A percentile compares a stretch with the other conserved stretches of the same genome.
These are phyloP conservation scores for Rauvolfia tetraphylla DNA, from an alignment of 257 asterid genomes.

Conservation along the genomic window DNA sequence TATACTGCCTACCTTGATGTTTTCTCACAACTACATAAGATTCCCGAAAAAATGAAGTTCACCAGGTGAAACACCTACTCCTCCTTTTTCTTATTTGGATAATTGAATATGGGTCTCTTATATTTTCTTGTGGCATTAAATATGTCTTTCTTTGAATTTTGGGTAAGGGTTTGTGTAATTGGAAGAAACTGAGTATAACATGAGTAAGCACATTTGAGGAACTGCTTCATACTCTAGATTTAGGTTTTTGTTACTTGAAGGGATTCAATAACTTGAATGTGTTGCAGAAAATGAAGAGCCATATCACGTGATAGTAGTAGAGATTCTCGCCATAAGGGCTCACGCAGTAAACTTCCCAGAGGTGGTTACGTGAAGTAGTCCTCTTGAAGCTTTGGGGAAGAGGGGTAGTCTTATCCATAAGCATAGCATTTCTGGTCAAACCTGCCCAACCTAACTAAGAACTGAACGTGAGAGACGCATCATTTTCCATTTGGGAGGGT, in stretches of 20 bases:
- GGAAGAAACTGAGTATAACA: neutral
- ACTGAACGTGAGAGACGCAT: too few species aligned
- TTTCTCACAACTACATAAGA: conserved; percentile 57
- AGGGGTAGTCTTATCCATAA: neutral
- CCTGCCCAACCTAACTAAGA: too few species aligned
- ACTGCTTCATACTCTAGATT: neutral
- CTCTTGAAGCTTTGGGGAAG: neutral
- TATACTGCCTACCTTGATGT: conserved; percentile 78
- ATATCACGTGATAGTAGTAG: too few species aligned
- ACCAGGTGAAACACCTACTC: conserved; percentile 48
- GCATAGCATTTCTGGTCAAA: neutral
- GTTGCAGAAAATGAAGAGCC: neutral
- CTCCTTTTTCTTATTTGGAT: neutral
- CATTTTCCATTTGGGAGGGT: too few species aligned
- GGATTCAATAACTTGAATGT: neutral
- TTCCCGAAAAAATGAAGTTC: conserved; percentile 61
- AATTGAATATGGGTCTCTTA: neutral
- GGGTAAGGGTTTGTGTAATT: neutral
- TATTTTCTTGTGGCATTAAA: neutral
- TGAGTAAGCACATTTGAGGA: neutral
- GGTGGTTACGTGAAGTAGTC: neutral
- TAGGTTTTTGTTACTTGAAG: neutral
- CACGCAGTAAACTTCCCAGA: neutral
- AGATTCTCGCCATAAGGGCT: too few species aligned
- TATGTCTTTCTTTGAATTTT: neutral